Evolutionary conservation across 1,139 yeast species (phyloP), one percentile per base, ranked within the genome.

Genomic region (Protomyces pachydermus): DNA sequence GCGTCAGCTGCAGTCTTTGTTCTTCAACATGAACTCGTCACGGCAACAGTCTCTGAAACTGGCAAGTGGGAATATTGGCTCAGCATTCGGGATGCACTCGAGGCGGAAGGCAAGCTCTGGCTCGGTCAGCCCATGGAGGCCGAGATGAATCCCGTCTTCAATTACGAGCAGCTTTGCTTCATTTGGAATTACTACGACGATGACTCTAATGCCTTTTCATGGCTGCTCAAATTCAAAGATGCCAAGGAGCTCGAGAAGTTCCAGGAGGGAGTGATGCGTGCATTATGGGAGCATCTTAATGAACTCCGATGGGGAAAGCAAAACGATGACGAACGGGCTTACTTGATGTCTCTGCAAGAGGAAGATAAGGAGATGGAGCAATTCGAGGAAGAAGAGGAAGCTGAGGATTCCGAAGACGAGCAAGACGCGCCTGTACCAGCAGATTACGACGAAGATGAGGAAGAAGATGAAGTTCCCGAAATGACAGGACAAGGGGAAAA

Each of bases 91-190:
- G 80, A 81, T 10, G 76, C 86, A 2, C 5, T 20, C 8, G 48
- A 42, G 1, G 48, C 16, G 10, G 72, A 72, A 16, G 73, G 76
- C 1, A 61, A 70, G 5, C 71, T 70, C 16, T 66, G 77, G 46
- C 72, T 87, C 20, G 84, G 82, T 2, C 75, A 81, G 3, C 70
- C 73, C 1, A 72, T 88, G 32, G 72, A 76, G 18, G 79, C 82
- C 9, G 79, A 80, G 42, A 77, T 88, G 76, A 85, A 82, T 70
- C 91, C 95, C 0, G 80, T 82, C 14, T 86, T 88, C 72, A 84
- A 86, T 70, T 80, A 78, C 66, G 84, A 82, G 46, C 80, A 81
- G 39, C 48, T 74, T 10, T 80, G 88, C 0, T 87, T 90, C 70
- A 81, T 86, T 39, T 90, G 89, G 80, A 87, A 87, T 71, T 80